Evolutionary conservation across 202 grass and related monocot species (phyloP), one percentile per base, ranked within the genome.

Genomic region (Setaria italica): DNA sequence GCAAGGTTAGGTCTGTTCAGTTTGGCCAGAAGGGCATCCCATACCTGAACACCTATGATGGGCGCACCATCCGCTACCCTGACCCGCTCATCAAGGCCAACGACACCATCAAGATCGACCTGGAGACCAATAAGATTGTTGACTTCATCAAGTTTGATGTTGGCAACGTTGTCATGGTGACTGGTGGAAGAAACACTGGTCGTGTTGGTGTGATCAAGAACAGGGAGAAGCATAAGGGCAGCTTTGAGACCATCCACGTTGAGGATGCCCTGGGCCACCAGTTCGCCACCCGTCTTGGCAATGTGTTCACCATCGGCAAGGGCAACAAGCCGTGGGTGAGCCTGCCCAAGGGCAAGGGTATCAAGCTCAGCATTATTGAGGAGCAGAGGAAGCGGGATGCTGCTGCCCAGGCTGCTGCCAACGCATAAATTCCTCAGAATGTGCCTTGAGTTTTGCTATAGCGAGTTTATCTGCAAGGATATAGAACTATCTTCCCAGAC

Each of bases 181-280:
- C 91, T 60, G 91, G 91, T 46, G 91, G 88, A 41, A 87, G 91
- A 41, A 93, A 93, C 85, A 93, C 88, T 56, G 91, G 91, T 0
- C 91, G 91, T 85, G 85, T 93, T 76, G 91, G 91, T 71, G 85
- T 93, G 25, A 88, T 93, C 62, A 93, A 93, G 88, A 93, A 88
- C 67, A 90, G 91, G 73, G 87, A 92, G 77, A 92, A 90, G 87
- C 91, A 92, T 49, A 89, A 89, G 85, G 91, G 91, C 5, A 88
- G 77, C 85, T 92, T 92, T 2, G 91, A 92, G 66, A 92, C 91
- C 49, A 89, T 92, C 78, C 91, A 92, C 8, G 84, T 92, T 11
- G 87, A 92, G 88, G 91, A 92, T 49, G 77, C 91, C 1, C 68
- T 12, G 47, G 91, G 91, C 62, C 91, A 92, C 67, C 80, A 90